A percentile compares a stretch with the other conserved stretches of the same genome.
Evolutionary conservation across 305 asterid species (phyloP).

Genomic region (Coffea humblotiana): DNA sequence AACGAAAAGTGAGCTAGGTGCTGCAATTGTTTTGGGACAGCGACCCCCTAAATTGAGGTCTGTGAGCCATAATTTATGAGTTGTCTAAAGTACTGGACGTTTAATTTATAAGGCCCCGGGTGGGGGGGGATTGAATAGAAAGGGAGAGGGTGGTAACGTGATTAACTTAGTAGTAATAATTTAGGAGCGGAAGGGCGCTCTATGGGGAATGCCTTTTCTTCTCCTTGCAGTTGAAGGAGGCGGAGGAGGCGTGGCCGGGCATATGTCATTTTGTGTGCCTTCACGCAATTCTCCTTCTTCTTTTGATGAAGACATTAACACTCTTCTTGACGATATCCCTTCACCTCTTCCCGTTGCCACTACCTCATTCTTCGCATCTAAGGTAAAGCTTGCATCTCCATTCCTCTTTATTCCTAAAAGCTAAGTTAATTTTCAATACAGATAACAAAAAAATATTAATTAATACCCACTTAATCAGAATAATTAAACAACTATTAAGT

Average conservation of each 20-base stretch:
- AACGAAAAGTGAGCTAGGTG: background rate
- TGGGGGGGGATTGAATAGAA: too few relatives aligned
- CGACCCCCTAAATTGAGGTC: conserved; percentile 25
- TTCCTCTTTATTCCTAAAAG: conserved; percentile 84
- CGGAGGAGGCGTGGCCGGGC: conserved; percentile 87
- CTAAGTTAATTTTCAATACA: conserved; percentile 34
- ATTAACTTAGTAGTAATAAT: background rate
- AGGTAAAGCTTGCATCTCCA: conserved; percentile 62
- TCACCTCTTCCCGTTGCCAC: conserved; percentile 39
- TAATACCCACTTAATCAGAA: conserved; percentile 6
- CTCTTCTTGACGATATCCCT: conserved; percentile 52
- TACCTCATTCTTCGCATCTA: conserved; percentile 49
- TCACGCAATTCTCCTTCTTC: conserved; percentile 75
- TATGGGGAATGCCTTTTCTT: conserved; percentile 94
- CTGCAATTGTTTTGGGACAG: conserved; percentile 30
- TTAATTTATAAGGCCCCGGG: background rate
- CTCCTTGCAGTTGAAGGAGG: conserved; percentile 79
- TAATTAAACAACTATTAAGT: background rate
- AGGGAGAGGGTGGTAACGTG: background rate
- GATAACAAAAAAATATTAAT: background rate
- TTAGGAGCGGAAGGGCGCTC: conserved; percentile 91
- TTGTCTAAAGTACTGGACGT: conserved; percentile 41
- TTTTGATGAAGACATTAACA: conserved; percentile 25
- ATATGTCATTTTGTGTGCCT: conserved; percentile 79
- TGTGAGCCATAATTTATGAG: conserved; percentile 35